Base-by-base conservation (phyloP, 768 basidiomycete species). In the Rhodocollybia butyracea region DNA sequence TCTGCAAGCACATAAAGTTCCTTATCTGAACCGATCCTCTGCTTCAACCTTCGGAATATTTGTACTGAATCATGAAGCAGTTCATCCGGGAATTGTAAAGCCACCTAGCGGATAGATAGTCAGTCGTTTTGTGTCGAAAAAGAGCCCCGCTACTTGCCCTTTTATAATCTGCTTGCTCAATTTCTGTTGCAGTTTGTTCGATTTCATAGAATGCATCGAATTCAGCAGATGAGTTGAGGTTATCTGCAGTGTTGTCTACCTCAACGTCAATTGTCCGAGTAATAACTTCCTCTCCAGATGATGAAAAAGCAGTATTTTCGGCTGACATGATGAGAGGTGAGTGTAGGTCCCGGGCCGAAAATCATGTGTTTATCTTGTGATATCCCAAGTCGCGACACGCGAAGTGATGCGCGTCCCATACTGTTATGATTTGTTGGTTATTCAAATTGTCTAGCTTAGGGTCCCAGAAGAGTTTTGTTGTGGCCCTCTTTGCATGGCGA, bases 11-110 rank as follows among this genome's bases (percentile, higher is more conserved):
- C 88, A 67, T 93, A 96, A 22, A 92, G 73, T 62, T 95, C 88
- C 48, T 73, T 74, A 21, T 68, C 69, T 17, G 48, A 48, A 42
- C 77, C 73, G 22, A 84, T 66, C 53, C 63, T 69, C 2, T 65
- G 64, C 64, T 86, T 89, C 32, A 99, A 76, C 3, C 72, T 66
- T 36, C 82, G 77, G 66, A 86, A 94, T 26, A 98, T 86, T 2
- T 86, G 85, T 15, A 98, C 94, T 1, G 93, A 93, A 60, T 90
- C 85, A 29, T 82, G 82, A 12, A 99, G 71, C 21, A 98, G 81
- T 66, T 96, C 91, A 67, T 99, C 97, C 0, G 97, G 96, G 62
- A 98, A 98, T 69, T 98, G 97, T 11, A 99, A 79, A 0, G 92
- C 92, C 47, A 94, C 82, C 88, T 94, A 19, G 32, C 3, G 30